Evolutionary conservation across 148 eudicot species (phyloP).

Genomic region (Limonium bicolor): DNA sequence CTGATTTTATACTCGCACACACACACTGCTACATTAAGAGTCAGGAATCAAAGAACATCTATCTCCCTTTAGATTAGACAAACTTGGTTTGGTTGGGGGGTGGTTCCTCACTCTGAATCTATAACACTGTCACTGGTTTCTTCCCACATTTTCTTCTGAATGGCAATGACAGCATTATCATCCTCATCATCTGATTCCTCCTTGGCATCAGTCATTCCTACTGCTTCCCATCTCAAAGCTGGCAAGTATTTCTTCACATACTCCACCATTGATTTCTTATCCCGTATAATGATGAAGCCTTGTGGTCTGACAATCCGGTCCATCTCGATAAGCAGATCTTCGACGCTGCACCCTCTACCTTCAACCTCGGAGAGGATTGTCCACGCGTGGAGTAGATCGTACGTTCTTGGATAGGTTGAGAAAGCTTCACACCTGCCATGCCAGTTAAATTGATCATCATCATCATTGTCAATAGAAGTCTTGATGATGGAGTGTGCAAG

Average conservation of each 20-base stretch:
- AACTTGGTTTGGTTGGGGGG: no score
- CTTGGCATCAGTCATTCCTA: slow-evolving; percentile 11
- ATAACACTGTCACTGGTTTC: slow-evolving; percentile 5
- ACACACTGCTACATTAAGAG: no score
- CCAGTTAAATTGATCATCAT: background rate
- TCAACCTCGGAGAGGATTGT: slow-evolving; percentile 19
- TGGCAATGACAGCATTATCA: slow-evolving; percentile 13
- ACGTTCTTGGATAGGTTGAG: slow-evolving; percentile 33
- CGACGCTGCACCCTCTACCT: slow-evolving; percentile 24
- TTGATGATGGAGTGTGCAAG: background rate
- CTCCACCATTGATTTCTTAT: slow-evolving; percentile 18
- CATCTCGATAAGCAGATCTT: slow-evolving; percentile 31
- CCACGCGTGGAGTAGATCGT: slow-evolving; percentile 36
- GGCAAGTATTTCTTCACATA: slow-evolving; percentile 14
- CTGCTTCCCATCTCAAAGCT: slow-evolving; percentile 25
- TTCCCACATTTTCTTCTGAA: slow-evolving; percentile 24
- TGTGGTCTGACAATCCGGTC: slow-evolving; percentile 31
- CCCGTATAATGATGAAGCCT: slow-evolving; percentile 29
- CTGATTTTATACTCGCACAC: no score
- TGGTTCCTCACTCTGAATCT: slow-evolving; percentile 14
- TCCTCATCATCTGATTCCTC: slow-evolving; percentile 20
- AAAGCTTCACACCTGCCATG: slow-evolving; percentile 27
- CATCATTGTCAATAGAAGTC: background rate
- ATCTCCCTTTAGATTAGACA: no score
- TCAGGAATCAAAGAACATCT: no score